phyloP scores from a whole-genome alignment of 495 filamentous ascomycete species.

The Endocarpon pusillum region DNA sequence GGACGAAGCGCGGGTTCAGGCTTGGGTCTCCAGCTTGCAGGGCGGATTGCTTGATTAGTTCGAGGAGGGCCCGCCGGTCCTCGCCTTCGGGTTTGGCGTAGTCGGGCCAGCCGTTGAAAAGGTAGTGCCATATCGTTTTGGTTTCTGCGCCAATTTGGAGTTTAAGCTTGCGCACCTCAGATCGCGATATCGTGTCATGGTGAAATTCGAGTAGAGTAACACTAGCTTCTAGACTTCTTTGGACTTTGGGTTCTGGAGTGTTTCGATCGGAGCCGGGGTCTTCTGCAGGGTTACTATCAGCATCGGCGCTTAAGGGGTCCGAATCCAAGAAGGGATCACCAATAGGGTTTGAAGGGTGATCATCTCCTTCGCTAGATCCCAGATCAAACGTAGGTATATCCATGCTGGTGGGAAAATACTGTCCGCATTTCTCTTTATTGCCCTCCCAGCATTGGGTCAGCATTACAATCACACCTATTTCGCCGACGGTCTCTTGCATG shows the following conservation, averaged over 20 bases:
- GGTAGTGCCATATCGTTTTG: slow-evolving; percentile 70
- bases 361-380: not conserved
- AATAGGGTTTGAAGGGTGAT: no score
- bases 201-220: slow-evolving; percentile 32
- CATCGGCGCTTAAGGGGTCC: not conserved
- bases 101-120: slow-evolving; percentile 90
- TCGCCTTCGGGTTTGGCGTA: slow-evolving; percentile 71
- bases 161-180: slow-evolving; percentile 37
- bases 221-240: no score
- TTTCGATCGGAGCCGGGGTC: not conserved
- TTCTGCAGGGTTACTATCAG: not conserved
- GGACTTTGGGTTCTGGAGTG: not conserved
- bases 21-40: slow-evolving; percentile 42
- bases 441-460: slow-evolving; percentile 77
- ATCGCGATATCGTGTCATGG: slow-evolving; percentile 29
- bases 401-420: slow-evolving; percentile 59
- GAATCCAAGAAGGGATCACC: not conserved
- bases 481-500: slow-evolving; percentile 62
- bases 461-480: slow-evolving; percentile 84
- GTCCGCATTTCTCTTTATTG: slow-evolving; percentile 75
- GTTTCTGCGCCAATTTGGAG: slow-evolving; percentile 39
- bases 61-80: slow-evolving; percentile 61
- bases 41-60: slow-evolving; percentile 58
- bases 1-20: slow-evolving; percentile 69
- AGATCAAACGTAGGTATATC: slow-evolving; percentile 34